These are phyloP conservation scores for Orychophragmus violaceus DNA, from an alignment of 345 rosid species.

Conservation along the genomic window DNA sequence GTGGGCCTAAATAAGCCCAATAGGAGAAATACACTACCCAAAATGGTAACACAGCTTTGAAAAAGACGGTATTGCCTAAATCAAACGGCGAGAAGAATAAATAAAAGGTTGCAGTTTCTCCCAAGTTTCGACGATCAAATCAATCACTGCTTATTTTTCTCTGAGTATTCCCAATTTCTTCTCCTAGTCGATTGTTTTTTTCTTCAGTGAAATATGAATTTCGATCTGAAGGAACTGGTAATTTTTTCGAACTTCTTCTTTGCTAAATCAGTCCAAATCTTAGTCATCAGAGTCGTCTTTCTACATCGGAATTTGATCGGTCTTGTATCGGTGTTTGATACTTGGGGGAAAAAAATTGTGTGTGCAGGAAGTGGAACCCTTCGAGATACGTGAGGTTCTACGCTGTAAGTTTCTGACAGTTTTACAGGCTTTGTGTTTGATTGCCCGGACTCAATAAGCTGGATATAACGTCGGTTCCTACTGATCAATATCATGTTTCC, in stretches of 20 bases:
- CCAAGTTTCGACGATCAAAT: constrained; percentile 19
- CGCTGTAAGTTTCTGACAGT: constrained; percentile 57
- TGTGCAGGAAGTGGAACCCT: constrained; percentile 72
- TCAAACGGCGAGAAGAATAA: neutral
- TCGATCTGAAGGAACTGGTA: constrained; percentile 95
- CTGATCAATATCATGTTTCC: neutral
- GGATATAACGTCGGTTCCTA: neutral
- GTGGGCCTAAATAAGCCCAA: constrained; percentile 14
- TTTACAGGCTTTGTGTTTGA: neutral
- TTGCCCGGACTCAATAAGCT: neutral
- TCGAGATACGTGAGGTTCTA: constrained; percentile 78
- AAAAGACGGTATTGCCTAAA: neutral
- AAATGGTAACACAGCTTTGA: neutral
- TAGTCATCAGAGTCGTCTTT: neutral
- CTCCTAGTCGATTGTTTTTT: neutral
- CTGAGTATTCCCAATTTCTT: neutral
- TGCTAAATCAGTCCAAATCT: constrained; percentile 1
- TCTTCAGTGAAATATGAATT: constrained; percentile 47
- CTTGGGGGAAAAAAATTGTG: neutral
- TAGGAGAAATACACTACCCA: neutral
- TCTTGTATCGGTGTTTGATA: neutral
- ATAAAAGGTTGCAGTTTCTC: neutral
- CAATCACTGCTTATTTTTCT: neutral
- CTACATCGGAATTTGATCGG: neutral
- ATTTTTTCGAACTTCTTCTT: neutral